phyloP scores from a whole-genome alignment of 805 yeast genomes.

The Kluyveromyces lactis region DNA sequence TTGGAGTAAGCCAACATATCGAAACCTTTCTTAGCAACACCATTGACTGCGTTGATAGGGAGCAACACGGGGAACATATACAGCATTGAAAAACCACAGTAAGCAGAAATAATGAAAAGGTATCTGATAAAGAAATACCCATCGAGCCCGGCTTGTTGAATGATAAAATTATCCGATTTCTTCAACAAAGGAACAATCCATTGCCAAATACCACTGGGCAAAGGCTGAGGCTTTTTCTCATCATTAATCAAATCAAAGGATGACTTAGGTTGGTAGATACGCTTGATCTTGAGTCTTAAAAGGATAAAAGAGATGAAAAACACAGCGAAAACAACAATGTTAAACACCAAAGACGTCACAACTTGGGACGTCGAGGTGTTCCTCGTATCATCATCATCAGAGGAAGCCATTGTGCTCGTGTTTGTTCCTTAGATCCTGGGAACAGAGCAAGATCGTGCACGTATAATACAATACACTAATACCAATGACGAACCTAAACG shows the following conservation, averaged over 20 bases:
- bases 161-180: conserved; percentile 65
- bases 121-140: conserved; percentile 87
- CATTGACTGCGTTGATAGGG: conserved; percentile 75
- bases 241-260: conserved; percentile 50
- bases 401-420: too few relatives aligned
- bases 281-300: conserved; percentile 57
- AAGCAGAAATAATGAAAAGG: conserved; percentile 44
- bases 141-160: conserved; percentile 87
- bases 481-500: too few relatives aligned
- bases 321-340: conserved; percentile 55
- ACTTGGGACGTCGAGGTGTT: conserved; percentile 66
- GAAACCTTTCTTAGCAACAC: conserved; percentile 55
- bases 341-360: conserved; percentile 58
- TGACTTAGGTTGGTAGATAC: conserved; percentile 82
- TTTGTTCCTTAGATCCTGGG: neutral
- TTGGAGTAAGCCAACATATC: conserved; percentile 75
- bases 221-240: conserved; percentile 62
- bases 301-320: conserved; percentile 57
- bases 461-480: too few relatives aligned
- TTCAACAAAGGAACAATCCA: conserved; percentile 63
- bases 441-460: too few relatives aligned
- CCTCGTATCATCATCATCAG: conserved; percentile 5
- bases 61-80: conserved; percentile 59
- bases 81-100: conserved; percentile 48
- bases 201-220: conserved; percentile 56